Base-by-base conservation (phyloP, 2,329 filamentous ascomycete genomes). In the Neofusicoccum sp. region DNA sequence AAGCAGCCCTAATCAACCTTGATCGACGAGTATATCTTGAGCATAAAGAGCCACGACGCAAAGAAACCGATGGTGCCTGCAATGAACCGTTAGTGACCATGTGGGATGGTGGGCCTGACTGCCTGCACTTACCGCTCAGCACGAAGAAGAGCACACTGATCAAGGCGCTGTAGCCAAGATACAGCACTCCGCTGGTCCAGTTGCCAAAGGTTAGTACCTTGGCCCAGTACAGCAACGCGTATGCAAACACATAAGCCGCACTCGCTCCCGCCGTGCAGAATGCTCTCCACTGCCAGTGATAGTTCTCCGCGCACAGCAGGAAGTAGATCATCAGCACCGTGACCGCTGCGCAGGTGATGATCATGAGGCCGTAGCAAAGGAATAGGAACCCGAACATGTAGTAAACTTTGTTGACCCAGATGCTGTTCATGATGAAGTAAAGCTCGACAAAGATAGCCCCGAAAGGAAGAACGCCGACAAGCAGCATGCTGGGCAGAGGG, bases 311-410 rank as follows among this genome's bases (percentile, higher is more conserved):
- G 74, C 94, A 98, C 12, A 99, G 87, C 69, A 99, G 76, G 82
- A 98, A 98, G 79, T 99, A 99, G 0, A 97, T 91, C 84, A 98
- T 89, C 16, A 99, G 82, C 7, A 98, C 89, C 0, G 95, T 98
- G 44, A 96, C 94, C 0, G 93, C 89, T 0, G 94, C 94, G 64
- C 90, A 93, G 1, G 95, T 98, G 70, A 97, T 90, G 70, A 98
- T 92, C 93, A 99, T 97, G 56, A 99, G 85, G 9, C 91, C 93
- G 73, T 97, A 99, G 83, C 93, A 97, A 63, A 99, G 85, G 83
- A 99, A 99, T 39, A 99, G 82, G 84, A 99, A 99, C 28, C 95
- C 95, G 72, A 99, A 99, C 95, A 99, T 99, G 85, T 99, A 99
- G 84, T 99, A 99, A 68, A 99, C 95, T 79, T 95, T 92, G 81